These are phyloP conservation scores for Scheffersomyces cryptocercus DNA, from an alignment of 1,139 yeast genomes.

Conservation along the genomic window DNA sequence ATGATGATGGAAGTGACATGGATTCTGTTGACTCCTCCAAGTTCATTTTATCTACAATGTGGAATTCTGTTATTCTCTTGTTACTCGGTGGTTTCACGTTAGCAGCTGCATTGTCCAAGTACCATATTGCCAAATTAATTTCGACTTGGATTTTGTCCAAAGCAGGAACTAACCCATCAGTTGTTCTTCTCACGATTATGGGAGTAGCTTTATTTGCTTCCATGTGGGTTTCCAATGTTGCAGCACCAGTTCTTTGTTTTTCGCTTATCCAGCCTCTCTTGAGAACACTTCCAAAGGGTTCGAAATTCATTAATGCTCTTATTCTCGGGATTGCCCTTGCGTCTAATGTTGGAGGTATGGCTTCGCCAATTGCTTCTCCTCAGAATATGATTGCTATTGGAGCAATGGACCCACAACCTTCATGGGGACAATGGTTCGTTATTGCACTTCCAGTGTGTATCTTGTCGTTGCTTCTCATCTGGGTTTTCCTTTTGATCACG, in stretches of 20 bases:
- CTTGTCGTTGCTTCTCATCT: conserved; percentile 52
- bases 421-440: conserved; percentile 80
- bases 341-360: conserved; percentile 76
- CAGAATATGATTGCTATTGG: conserved; percentile 77
- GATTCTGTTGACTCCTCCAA: conserved; percentile 54
- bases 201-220: conserved; percentile 66
- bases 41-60: conserved; percentile 60
- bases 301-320: conserved; percentile 62
- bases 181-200: conserved; percentile 65
- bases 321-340: conserved; percentile 73
- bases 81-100: conserved; percentile 72
- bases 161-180: conserved; percentile 69
- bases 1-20: conserved; percentile 54
- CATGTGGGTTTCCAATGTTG: conserved; percentile 81
- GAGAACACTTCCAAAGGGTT: conserved; percentile 60
- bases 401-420: conserved; percentile 63
- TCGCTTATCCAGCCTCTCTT: conserved; percentile 65
- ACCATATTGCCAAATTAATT: conserved; percentile 65
- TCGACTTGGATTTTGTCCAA: conserved; percentile 64
- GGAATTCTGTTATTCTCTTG: conserved; percentile 73
- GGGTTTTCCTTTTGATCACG: conserved; percentile 59
- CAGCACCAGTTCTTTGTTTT: conserved; percentile 74
- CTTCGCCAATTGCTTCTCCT: conserved; percentile 80
- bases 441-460: conserved; percentile 67
- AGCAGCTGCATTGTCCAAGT: conserved; percentile 73